These are phyloP conservation scores for Fraxinus nigra DNA, from an alignment of 305 asterid species.

Conservation along the genomic window DNA sequence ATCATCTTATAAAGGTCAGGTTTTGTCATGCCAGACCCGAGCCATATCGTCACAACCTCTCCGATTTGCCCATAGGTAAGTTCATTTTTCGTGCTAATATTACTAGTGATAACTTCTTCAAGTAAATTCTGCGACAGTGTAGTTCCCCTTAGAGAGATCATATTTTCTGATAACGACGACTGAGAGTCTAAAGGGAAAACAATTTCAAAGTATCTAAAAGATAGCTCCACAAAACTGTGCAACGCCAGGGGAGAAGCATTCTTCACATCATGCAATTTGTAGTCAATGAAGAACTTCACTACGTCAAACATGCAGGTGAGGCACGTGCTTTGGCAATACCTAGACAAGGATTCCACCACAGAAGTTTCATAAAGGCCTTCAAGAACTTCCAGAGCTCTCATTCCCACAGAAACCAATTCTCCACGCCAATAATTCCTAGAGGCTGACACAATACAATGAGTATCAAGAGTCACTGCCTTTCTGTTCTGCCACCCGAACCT, in stretches of 20 bases:
- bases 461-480: conserved; percentile 32
- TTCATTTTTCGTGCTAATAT: background rate
- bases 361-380: conserved; percentile 27
- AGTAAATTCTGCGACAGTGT: conserved; percentile 37
- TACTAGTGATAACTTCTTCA: conserved; percentile 30
- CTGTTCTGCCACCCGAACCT: conserved; percentile 21
- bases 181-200: conserved; percentile 52
- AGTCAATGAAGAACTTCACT: conserved; percentile 30
- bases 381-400: conserved; percentile 46
- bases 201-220: conserved; percentile 25
- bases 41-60: conserved; percentile 39
- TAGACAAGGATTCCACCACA: conserved; percentile 12
- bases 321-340: conserved; percentile 32
- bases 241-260: conserved; percentile 19
- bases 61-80: conserved; percentile 50
- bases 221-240: conserved; percentile 23
- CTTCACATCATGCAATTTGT: conserved; percentile 14
- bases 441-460: conserved; percentile 38
- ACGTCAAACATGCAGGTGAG: conserved; percentile 39
- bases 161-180: conserved; percentile 32
- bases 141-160: conserved; percentile 45
- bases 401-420: conserved; percentile 45
- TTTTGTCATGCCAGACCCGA: conserved; percentile 39
- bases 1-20: conserved; percentile 26
- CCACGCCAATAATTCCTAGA: conserved; percentile 43